Evolutionary conservation across 169 alveolate genomes (phyloP).

Genomic region (Cryptosporidium baileyi): DNA sequence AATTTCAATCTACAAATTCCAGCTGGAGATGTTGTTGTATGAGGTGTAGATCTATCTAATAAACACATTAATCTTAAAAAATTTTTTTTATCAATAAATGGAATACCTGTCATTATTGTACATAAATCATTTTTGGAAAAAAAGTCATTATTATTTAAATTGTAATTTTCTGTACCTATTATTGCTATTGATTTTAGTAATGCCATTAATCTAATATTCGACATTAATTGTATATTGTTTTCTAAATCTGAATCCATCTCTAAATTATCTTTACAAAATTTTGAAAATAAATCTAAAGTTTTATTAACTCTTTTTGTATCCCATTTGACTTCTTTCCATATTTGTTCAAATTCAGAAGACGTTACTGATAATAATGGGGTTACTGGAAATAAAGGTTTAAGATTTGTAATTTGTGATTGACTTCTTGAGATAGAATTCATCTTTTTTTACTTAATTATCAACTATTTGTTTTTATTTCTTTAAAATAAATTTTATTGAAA

Average conservation of each 20-base stretch:
- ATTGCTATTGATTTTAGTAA: constrained; percentile 44
- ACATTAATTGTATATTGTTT: constrained; percentile 3
- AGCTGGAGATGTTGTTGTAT: constrained; percentile 68
- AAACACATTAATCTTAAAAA: constrained; percentile 48
- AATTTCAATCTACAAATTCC: constrained; percentile 59
- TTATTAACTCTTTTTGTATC: constrained; percentile 38
- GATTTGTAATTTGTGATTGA: not conserved
- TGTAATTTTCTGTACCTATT: not conserved
- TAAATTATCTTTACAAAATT: constrained; percentile 20
- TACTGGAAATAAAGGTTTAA: not conserved
- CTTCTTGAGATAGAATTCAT: not conserved
- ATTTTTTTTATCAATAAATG: constrained; percentile 51
- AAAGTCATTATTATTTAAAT: not conserved
- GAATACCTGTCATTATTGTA: constrained; percentile 59
- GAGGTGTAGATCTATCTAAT: constrained; percentile 65
- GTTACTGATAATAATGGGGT: constrained; percentile 21
- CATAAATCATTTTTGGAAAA: constrained; percentile 42
- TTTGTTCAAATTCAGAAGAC: constrained; percentile 28
- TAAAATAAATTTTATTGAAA: too few relatives aligned
- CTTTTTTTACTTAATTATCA: not conserved
- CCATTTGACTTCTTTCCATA: constrained; percentile 66
- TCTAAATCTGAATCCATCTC: not conserved
- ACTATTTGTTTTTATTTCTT: too few relatives aligned
- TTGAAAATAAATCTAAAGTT: constrained; percentile 14
- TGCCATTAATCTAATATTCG: constrained; percentile 30